These are phyloP conservation scores for Babesia divergens DNA, from an alignment of 169 alveolate genomes.

Conservation along the genomic window DNA sequence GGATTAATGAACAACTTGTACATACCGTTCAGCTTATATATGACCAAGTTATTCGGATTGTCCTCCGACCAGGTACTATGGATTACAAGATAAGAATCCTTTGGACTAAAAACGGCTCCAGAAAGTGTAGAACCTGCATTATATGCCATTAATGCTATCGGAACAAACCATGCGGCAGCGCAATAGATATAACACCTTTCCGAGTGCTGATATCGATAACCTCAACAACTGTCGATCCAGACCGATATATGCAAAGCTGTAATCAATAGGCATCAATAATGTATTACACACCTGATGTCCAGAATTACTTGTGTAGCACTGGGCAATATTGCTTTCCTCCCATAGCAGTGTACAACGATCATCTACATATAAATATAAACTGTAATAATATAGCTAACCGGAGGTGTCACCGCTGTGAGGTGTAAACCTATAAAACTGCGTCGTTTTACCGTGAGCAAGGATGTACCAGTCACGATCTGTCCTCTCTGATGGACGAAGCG, in stretches of 20 bases:
- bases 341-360: constrained; percentile 40
- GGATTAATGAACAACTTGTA: not conserved
- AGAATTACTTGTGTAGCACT: constrained; percentile 42
- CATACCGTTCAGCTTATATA: constrained; percentile 41
- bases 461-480: constrained; percentile 38
- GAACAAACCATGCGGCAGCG: constrained; percentile 49
- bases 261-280: not conserved
- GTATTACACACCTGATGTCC: constrained; percentile 38
- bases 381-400: not conserved
- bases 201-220: constrained; percentile 18
- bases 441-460: constrained; percentile 56
- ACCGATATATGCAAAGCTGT: constrained; percentile 44
- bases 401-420: constrained; percentile 21
- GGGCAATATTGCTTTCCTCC: constrained; percentile 34
- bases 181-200: not conserved
- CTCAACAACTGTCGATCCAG: constrained; percentile 28
- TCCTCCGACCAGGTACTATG: constrained; percentile 52
- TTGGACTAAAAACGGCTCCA: constrained; percentile 47
- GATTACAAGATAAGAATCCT: constrained; percentile 40
- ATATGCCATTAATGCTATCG: not conserved
- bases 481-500: constrained; percentile 15
- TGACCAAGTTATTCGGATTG: constrained; percentile 46
- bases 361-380: not conserved
- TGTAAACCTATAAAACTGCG: constrained; percentile 38
- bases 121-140: constrained; percentile 28